A percentile compares a stretch with the other conserved stretches of the same genome.
Conservation (phyloP, 2,329 filamentous ascomycete genomes). For the Geoglossum cookeanum region DNA sequence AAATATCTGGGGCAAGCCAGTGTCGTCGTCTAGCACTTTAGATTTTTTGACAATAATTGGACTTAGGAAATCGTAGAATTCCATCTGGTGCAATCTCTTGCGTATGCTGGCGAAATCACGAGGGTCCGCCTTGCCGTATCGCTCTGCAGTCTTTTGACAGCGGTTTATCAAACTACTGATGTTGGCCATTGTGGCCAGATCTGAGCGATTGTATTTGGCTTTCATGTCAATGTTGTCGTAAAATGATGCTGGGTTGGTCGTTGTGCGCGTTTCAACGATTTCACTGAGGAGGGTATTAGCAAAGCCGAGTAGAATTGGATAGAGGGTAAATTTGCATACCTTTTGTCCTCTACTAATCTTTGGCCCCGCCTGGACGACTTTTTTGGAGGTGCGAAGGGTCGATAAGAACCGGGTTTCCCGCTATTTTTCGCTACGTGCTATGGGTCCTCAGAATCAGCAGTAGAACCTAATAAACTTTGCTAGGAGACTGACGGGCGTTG, state of each 20-base stretch:
- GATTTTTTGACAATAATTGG: conserved; percentile 12
- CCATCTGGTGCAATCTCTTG: conserved; percentile 13
- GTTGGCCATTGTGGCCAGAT: conserved; percentile 2
- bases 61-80: conserved; percentile 12
- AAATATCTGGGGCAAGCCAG: conserved; percentile 25
- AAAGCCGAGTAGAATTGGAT: no score
- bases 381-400: conserved; percentile 5
- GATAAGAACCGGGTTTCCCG: not conserved
- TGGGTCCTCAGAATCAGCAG: not conserved
- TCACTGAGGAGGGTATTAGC: not conserved
- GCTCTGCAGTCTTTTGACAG: not conserved
- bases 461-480: not conserved
- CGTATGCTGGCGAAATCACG: conserved; percentile 10
- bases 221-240: conserved; percentile 4
- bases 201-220: conserved; percentile 1
- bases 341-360: not conserved
- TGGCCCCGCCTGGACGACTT: not conserved
- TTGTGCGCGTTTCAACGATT: conserved; percentile 3
- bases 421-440: not conserved
- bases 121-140: not conserved
- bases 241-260: not conserved
- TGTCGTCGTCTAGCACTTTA: conserved; percentile 13
- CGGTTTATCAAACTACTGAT: conserved; percentile 2
- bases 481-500: not conserved
- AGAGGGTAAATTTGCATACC: not conserved